A percentile compares a stretch with the other conserved stretches of the same genome.
phyloP scores from a whole-genome alignment of 441 rosid genomes.

The Dalechampia spathulata region DNA sequence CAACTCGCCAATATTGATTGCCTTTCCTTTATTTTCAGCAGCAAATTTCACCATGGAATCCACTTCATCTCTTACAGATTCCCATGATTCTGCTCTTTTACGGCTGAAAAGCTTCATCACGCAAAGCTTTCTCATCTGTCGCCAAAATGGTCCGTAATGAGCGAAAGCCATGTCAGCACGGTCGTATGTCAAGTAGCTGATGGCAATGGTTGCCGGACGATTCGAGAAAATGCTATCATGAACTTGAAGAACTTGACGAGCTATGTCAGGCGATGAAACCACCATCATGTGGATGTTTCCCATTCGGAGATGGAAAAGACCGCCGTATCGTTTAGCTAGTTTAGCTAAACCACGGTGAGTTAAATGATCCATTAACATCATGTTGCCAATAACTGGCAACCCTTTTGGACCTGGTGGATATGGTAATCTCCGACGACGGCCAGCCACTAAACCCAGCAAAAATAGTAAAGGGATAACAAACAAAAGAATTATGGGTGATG shows the following conservation, averaged over 20 bases:
- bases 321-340: slow-evolving; percentile 61
- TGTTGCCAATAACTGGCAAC: slow-evolving; percentile 77
- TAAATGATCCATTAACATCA: slow-evolving; percentile 81
- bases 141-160: slow-evolving; percentile 93
- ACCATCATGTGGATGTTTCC: slow-evolving; percentile 66
- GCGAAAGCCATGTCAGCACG: slow-evolving; percentile 97
- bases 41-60: slow-evolving; percentile 38
- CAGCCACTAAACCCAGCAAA: slow-evolving; percentile 29
- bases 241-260: slow-evolving; percentile 73
- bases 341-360: slow-evolving; percentile 82
- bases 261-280: slow-evolving; percentile 64
- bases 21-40: slow-evolving; percentile 36
- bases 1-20: slow-evolving; percentile 65
- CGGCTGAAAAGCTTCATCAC: slow-evolving; percentile 91
- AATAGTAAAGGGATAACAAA: slow-evolving; percentile 31
- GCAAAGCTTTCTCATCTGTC: slow-evolving; percentile 92
- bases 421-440: slow-evolving; percentile 31
- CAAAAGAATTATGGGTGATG: slow-evolving; percentile 22
- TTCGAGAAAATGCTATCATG: slow-evolving; percentile 84
- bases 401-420: slow-evolving; percentile 92
- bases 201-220: slow-evolving; percentile 77
- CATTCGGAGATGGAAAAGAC: slow-evolving; percentile 69
- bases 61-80: slow-evolving; percentile 82
- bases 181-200: slow-evolving; percentile 67
- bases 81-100: slow-evolving; percentile 90